Conservation (phyloP, 2,329 filamentous ascomycete genomes). For the Cytospora piceae region DNA sequence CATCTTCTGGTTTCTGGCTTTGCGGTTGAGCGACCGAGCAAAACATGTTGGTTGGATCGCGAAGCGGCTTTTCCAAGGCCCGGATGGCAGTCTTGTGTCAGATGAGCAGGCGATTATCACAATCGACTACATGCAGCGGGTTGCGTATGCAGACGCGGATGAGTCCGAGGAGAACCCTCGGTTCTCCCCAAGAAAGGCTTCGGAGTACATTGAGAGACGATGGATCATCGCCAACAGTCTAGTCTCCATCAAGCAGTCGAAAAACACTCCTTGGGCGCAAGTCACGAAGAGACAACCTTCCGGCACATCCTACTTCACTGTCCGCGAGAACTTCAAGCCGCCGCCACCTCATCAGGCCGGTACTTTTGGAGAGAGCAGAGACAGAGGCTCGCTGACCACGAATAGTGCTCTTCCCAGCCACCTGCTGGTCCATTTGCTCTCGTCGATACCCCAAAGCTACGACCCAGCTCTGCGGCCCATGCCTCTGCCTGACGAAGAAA, state of each 20-base stretch:
- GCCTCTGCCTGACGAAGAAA: constrained; percentile 71
- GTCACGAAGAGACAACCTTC: constrained; percentile 74
- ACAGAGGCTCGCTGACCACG: constrained; percentile 55
- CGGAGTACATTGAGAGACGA: constrained; percentile 66
- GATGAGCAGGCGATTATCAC: constrained; percentile 95
- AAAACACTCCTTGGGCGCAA: constrained; percentile 67
- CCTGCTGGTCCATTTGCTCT: constrained; percentile 70
- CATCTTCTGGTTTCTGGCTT: constrained; percentile 92
- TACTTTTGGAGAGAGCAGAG: constrained; percentile 51
- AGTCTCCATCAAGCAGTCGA: constrained; percentile 73
- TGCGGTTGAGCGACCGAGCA: constrained; percentile 82
- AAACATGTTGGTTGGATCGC: constrained; percentile 90
- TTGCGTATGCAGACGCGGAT: constrained; percentile 82
- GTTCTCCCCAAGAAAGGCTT: constrained; percentile 68
- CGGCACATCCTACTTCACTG: constrained; percentile 63
- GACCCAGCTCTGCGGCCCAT: constrained; percentile 69
- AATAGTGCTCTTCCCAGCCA: constrained; percentile 73
- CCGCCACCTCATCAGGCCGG: constrained; percentile 60
- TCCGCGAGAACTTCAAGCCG: constrained; percentile 63
- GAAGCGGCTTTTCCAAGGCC: constrained; percentile 80
- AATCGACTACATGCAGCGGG: constrained; percentile 91
- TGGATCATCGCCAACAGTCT: constrained; percentile 78
- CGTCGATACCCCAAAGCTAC: constrained; percentile 61
- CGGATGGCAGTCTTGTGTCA: constrained; percentile 71
- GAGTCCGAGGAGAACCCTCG: constrained; percentile 70